phyloP scores from a whole-genome alignment of 257 asterid genomes.

The Forsythia suspensa region DNA sequence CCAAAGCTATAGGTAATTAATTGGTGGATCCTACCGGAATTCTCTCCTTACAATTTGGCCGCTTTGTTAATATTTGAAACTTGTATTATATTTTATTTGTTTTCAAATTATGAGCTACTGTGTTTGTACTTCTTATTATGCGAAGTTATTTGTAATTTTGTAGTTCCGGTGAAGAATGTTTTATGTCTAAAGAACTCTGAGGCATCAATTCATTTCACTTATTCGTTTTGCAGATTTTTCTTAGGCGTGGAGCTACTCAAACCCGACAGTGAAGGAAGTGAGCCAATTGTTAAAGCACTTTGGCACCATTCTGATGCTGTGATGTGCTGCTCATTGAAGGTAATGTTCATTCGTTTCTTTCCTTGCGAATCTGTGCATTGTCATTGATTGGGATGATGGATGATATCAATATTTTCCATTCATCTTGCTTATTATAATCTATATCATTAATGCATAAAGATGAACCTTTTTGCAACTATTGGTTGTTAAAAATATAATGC shows the following conservation, averaged over 20 bases:
- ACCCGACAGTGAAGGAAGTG: conserved; percentile 63
- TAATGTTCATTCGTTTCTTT: conserved; percentile 8
- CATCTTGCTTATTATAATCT: background rate
- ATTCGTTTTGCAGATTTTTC: conserved; percentile 53
- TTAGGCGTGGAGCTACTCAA: conserved; percentile 83
- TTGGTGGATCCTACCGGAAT: background rate
- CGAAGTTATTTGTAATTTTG: too few species aligned
- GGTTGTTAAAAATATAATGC: background rate
- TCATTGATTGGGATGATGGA: background rate
- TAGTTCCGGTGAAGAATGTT: background rate
- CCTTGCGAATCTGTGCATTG: background rate
- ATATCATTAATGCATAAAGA: too few species aligned
- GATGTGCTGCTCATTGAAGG: conserved; percentile 92
- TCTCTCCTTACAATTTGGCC: background rate
- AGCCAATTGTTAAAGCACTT: conserved; percentile 62
- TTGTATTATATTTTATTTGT: background rate
- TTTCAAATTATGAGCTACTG: background rate
- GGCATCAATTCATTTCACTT: background rate
- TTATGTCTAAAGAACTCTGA: background rate
- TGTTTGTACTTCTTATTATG: background rate
- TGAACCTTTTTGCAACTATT: too few species aligned
- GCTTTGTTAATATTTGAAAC: background rate
- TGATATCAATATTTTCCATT: background rate
- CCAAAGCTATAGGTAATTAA: conserved; percentile 85
- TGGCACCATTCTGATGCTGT: conserved; percentile 96